These are phyloP conservation scores for Cutaneotrichosporon sp. DNA, from an alignment of 1,284 basidiomycete species.

Conservation along the genomic window DNA sequence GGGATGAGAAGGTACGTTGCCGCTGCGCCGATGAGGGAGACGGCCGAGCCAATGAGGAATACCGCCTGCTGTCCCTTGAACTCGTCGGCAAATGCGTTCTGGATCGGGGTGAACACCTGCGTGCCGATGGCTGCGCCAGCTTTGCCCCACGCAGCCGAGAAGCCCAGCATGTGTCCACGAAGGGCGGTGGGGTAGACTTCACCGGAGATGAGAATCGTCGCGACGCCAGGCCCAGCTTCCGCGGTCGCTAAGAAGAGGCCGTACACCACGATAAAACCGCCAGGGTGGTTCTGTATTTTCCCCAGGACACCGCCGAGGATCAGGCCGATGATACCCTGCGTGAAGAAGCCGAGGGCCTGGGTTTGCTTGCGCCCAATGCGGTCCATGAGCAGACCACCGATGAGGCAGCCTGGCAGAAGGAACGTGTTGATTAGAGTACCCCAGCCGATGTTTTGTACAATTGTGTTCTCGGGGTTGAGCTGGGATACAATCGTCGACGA, in stretches of 20 bases:
- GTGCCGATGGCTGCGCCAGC: conserved; percentile 54
- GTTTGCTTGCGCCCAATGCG: conserved; percentile 60
- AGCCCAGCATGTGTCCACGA: conserved; percentile 62
- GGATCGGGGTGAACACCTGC: conserved; percentile 35
- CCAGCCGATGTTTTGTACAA: conserved; percentile 44
- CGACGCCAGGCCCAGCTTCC: conserved; percentile 44
- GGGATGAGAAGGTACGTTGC: conserved; percentile 26
- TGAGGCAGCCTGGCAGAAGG: conserved; percentile 58
- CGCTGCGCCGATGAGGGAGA: conserved; percentile 25
- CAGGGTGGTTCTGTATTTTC: conserved; percentile 16
- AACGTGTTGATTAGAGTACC: conserved; percentile 32
- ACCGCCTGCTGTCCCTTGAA: conserved; percentile 30
- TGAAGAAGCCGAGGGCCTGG: conserved; percentile 19
- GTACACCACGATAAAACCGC: conserved; percentile 19
- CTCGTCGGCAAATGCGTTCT: conserved; percentile 17
- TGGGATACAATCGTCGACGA: conserved; percentile 58
- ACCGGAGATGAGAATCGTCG: conserved; percentile 36
- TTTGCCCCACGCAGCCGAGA: conserved; percentile 63
- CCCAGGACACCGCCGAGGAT: conserved; percentile 18
- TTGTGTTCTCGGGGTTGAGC: conserved; percentile 50
- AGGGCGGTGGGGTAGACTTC: conserved; percentile 61
- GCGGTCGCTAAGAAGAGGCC: conserved; percentile 20
- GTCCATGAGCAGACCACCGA: conserved; percentile 67
- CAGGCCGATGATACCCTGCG: conserved; percentile 17
- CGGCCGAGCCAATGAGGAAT: conserved; percentile 28